Base-by-base conservation (phyloP, 2,329 filamentous ascomycete genomes). In the Coleophoma eucalyptorum region DNA sequence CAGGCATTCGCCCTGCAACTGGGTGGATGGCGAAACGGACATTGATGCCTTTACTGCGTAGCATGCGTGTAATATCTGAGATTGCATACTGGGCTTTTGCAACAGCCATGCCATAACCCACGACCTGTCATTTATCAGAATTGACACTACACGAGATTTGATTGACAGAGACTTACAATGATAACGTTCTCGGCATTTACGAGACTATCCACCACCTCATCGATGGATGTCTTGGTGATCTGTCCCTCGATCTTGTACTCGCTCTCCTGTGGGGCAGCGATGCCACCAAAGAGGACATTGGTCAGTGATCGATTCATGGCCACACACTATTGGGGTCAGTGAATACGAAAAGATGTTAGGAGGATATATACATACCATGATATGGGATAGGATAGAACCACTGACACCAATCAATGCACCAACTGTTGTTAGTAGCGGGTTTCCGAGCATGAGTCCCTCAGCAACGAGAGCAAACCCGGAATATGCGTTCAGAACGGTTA, bases 21-120 rank as follows among this genome's bases (percentile, higher is more conserved):
- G 90, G 90, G 64, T 96, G 90, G 58, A 96, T 94, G 6, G 90
- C 90, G 63, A 96, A 96, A 26, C 90, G 86, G 7, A 96, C 90
- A 19, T 86, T 90, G 60, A 94, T 77, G 3, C 87, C 87, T 65
- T 86, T 87, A 38, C 80, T 72, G n/a, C 89, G 84, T 15, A 96
- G 74, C 67, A 84, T 80, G 40, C 78, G 73, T 4, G 89, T 89
- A 56, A 96, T 93, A 62, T 92, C 89, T 4, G 87, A 87, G 48
- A 96, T 90, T 19, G 90, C 89, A 64, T 96, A 96, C 69, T 96
- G 91, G 3, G 91, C 90, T 69, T 96, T 96, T 8, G 91, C 90
- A 1, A 96, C 90, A 0, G 91, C 91, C 91, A 96, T 96, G 48
- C 91, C 91, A 61, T 96, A 96, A 1, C 91, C 91, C 5, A 96